These are phyloP conservation scores for Incumbomyces delicatus DNA, from an alignment of 2,329 filamentous ascomycete species.

Conservation along the genomic window DNA sequence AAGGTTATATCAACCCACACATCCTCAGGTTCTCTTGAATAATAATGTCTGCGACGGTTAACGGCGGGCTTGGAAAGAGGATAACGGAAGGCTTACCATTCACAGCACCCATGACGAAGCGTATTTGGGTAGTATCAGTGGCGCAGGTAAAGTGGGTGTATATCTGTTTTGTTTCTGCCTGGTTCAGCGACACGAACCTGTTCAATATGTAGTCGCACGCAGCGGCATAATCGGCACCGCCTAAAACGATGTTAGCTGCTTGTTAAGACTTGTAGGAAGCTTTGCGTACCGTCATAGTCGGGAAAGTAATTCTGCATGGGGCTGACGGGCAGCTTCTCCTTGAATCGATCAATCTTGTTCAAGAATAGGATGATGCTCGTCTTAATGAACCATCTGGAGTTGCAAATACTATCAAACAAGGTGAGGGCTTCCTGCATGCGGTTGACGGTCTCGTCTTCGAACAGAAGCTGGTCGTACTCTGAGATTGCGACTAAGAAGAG, in stretches of 20 bases:
- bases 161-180: conserved; percentile 99
- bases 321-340: conserved; percentile 63
- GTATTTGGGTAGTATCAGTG: conserved; percentile 96
- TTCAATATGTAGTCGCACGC: conserved; percentile 99
- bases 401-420: conserved; percentile 63
- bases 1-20: conserved; percentile 77
- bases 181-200: conserved; percentile 95
- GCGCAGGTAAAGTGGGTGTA: conserved; percentile 99
- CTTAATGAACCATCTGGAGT: conserved; percentile 63
- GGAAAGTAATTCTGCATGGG: conserved; percentile 70
- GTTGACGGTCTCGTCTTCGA: conserved; percentile 89
- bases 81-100: conserved; percentile 59
- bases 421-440: conserved; percentile 65
- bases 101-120: conserved; percentile 98
- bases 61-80: conserved; percentile 25
- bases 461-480: conserved; percentile 90
- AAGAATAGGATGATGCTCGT: conserved; percentile 64
- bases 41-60: conserved; percentile 73
- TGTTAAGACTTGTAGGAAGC: background rate
- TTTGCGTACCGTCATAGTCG: conserved; percentile 57
- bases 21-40: conserved; percentile 98
- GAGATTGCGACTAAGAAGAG: conserved; percentile 95
- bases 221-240: conserved; percentile 86
- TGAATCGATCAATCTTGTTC: conserved; percentile 67
- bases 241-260: conserved; percentile 31